Conservation (phyloP, 768 basidiomycete species). For the Podaxis sp. region DNA sequence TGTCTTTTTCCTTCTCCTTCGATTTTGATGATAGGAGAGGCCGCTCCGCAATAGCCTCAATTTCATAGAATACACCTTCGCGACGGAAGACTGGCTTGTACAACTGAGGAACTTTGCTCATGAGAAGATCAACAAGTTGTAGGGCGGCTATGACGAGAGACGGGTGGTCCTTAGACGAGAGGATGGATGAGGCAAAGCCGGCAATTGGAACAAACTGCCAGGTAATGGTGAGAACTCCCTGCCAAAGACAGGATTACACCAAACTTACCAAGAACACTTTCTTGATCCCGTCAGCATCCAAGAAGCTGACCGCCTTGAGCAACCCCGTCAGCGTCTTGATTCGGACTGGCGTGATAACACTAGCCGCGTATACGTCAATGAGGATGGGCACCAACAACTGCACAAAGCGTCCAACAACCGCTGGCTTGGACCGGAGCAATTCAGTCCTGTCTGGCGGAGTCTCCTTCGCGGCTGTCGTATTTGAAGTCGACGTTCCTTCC, state of each 20-base stretch:
- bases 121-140: constrained; percentile 89
- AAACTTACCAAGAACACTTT: constrained; percentile 71
- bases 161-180: constrained; percentile 91
- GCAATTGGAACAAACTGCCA: constrained; percentile 89
- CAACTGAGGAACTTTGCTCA: constrained; percentile 78
- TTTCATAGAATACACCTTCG: constrained; percentile 96
- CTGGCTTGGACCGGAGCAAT: constrained; percentile 69
- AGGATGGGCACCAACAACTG: constrained; percentile 88
- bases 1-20: constrained; percentile 45
- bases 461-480: constrained; percentile 35
- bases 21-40: constrained; percentile 50
- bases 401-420: constrained; percentile 84
- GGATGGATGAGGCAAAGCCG: constrained; percentile 90
- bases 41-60: constrained; percentile 73
- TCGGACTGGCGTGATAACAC: constrained; percentile 84
- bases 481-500: constrained; percentile 26
- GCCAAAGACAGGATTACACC: neutral
- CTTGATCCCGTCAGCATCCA: constrained; percentile 74
- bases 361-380: constrained; percentile 99
- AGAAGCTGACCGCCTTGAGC: constrained; percentile 89
- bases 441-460: constrained; percentile 62
- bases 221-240: constrained; percentile 12
- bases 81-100: constrained; percentile 90
- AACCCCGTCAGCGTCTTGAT: constrained; percentile 87
- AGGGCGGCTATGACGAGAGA: constrained; percentile 84